Base-by-base conservation (phyloP, 257 asterid genomes). In the Gentiana straminea region DNA sequence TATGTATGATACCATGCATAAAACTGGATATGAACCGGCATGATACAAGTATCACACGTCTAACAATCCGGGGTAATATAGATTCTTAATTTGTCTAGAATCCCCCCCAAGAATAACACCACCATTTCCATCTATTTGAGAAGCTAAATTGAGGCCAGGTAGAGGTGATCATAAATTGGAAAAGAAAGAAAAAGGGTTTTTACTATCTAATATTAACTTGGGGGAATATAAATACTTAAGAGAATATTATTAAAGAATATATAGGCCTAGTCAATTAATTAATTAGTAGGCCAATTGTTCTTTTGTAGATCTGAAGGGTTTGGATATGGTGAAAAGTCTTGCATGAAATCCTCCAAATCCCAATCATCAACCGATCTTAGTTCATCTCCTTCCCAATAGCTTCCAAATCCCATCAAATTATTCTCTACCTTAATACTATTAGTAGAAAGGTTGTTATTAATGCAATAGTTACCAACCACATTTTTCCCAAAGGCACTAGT, bases 311-410 rank as follows among this genome's bases (percentile, higher is more conserved):
- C 75, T 5, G 45, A 62, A 53, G 70, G 74, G 51, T 70, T 69
- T 51, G 91, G 82, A 55, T 73, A 75, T 7, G 46, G 9, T 41
- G 46, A 41, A 63, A 67, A 79, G 74, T 79, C 84, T 57, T 73
- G 75, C 91, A 82, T 82, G 69, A 79, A 66, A 45, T 79, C 91
- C 59, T 79, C 86, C 61, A 82, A 75, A 57, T 77, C 81, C 84
- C 83, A 82, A 57, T 79, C 91, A 49, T 71, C 84, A 34, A 64
- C 69, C 70, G 51, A 15, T 57, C 70, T 75, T 33, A 67, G 11
- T 41, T 71, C 74, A 58, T 72, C 76, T 58, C 66, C 81, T 43
- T 76, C 86, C 71, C 82, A 82, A 54, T 68, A 79, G 59, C 77
- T 73, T 67, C 73, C 84, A 44, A 71, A 63, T 13, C 72, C 75